A percentile compares a stretch with the other conserved stretches of the same genome.
Conservation (phyloP, 345 rosid species). For the Syzygium grande region DNA sequence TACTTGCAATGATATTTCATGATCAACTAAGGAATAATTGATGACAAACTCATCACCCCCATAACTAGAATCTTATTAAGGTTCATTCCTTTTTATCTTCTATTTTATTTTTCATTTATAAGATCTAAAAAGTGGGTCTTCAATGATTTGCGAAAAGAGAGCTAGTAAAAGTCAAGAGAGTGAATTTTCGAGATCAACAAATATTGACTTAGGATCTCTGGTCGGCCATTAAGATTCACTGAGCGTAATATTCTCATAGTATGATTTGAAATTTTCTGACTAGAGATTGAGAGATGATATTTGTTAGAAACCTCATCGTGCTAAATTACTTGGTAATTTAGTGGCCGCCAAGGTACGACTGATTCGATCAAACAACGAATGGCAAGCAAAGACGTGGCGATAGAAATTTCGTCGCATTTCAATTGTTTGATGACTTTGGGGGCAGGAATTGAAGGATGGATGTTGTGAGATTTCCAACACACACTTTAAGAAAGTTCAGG, state of each 20-base stretch:
- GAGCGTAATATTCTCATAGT: not conserved
- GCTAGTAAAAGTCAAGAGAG: not conserved
- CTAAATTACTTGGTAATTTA: not conserved
- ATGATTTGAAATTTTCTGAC: no score
- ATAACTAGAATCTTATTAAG: not conserved
- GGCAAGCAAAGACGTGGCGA: accelerated
- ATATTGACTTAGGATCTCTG: not conserved
- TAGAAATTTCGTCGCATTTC: not conserved
- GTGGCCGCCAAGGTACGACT: not conserved
- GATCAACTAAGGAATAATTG: not conserved
- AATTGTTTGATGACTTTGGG: not conserved
- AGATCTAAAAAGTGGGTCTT: not conserved
- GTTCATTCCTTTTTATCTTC: not conserved
- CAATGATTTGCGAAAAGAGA: not conserved
- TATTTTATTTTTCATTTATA: not conserved
- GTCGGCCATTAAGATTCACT: not conserved
- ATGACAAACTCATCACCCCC: not conserved
- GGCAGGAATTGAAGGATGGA: not conserved
- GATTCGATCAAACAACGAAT: not conserved
- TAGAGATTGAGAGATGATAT: not conserved
- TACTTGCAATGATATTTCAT: not conserved
- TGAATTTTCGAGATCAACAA: not conserved
- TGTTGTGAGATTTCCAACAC: not conserved
- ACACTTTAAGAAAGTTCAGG: not conserved
- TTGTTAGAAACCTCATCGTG: not conserved